Base-by-base conservation (phyloP, 2,329 filamentous ascomycete species). In the Colletotrichum viniferum region DNA sequence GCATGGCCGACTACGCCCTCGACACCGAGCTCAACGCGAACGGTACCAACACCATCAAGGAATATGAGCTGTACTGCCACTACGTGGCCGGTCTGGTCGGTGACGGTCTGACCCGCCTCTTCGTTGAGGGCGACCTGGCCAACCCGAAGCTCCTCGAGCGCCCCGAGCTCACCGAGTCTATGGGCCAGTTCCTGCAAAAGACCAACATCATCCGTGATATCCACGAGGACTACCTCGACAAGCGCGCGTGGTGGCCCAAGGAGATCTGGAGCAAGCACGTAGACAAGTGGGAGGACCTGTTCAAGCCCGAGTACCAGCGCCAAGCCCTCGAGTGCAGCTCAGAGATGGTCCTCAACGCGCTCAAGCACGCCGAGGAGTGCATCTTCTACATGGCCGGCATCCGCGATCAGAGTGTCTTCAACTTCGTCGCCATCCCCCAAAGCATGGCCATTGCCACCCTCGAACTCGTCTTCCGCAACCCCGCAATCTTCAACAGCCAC, bases 61-160 rank as follows among this genome's bases (percentile, higher is more conserved):
- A 98, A 80, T 99, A 98, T 84, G 96, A 99, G 86, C 88, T 96
- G 70, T 99, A 99, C 88, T 99, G 97, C 87, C 96, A 98, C 85
- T 98, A 98, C 82, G 97, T 99, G 34, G 97, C 97, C n/a, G 97
- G 97, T 34, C 88, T 99, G n/a, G 97, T 99, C 38, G 97, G 97
- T 72, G 96, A 98, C 84, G 97, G 97, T 58, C 86, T 97, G 77
- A 99, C 97, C 2, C 92, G 94, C 28, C 89, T 99, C 26, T 98
- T 99, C 79, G 95, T 98, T 61, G 93, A 95, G 82, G 94, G 94
- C 66, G 91, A 94, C 77, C 93, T 98, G 73, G 97, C 95, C 76
- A 98, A 98, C 84, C 94, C 95, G 4, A 94, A 93, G 72, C 90
- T 99, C 67, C 87, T 96, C 68, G 90, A 96, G 77, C 92, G 95